Evolutionary conservation across 139 green algal species (phyloP).

Genomic region (Micractinium conductrix): DNA sequence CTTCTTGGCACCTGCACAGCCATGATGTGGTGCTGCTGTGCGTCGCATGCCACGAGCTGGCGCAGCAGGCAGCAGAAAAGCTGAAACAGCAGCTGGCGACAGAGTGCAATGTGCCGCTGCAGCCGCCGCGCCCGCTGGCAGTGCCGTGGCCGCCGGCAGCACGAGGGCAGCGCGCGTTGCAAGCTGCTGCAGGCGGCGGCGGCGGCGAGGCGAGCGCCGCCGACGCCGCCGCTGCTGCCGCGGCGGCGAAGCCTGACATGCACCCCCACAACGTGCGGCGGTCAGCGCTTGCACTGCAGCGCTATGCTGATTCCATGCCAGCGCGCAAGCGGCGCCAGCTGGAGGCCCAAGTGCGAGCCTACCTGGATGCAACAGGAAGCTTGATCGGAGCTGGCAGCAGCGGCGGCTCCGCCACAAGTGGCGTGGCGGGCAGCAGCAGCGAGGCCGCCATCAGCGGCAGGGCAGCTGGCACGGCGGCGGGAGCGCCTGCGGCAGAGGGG

Average conservation of each 20-base stretch:
- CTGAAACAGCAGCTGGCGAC: slow-evolving; percentile 67
- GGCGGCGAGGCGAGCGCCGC: no score
- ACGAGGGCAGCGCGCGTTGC: neutral
- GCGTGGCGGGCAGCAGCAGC: neutral
- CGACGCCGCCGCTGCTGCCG: neutral
- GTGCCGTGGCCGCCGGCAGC: neutral
- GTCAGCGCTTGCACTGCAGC: slow-evolving; percentile 47
- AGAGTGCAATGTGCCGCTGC: slow-evolving; percentile 70
- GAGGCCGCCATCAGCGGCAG: neutral
- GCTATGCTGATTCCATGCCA: slow-evolving; percentile 40
- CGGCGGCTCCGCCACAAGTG: neutral
- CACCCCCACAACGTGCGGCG: slow-evolving; percentile 47
- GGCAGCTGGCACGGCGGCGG: no score
- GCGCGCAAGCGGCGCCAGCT: slow-evolving; percentile 9
- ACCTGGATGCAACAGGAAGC: neutral
- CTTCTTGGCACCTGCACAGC: slow-evolving; percentile 14
- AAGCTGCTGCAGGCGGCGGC: neutral
- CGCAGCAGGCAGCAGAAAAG: slow-evolving; percentile 56
- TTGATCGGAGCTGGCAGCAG: neutral
- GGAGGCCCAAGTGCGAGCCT: neutral
- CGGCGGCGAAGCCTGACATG: neutral
- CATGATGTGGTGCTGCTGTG: slow-evolving; percentile 91
- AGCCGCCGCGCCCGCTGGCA: slow-evolving; percentile 32
- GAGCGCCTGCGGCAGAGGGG: neutral
- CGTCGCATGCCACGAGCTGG: slow-evolving; percentile 30